Evolutionary conservation across 2,329 filamentous ascomycete species (phyloP), one percentile per base, ranked within the genome.

Genomic region (Phialophora tarda): DNA sequence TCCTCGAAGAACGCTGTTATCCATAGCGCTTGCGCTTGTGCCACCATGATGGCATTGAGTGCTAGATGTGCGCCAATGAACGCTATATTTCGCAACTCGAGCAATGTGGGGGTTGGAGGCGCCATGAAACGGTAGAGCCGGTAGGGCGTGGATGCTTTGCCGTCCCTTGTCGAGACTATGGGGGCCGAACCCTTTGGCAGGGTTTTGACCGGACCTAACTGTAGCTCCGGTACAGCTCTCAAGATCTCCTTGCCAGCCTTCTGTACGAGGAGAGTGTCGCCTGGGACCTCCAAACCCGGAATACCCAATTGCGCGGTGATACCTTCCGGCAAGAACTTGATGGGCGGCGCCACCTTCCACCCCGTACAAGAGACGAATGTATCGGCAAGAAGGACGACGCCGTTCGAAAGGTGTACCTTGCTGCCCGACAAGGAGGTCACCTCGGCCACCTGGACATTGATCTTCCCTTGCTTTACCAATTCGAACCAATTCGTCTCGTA

Each of bases 1-100:
- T 80, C 81, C 56, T 83, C 80, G 32, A 93, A 84, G 73, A 87
- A 92, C 0, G 89, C 88, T 0, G 82, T 80, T 47, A 90, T 81
- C 88, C 88, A 90, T 2, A 90, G 78, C 0, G 85, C 84, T 59
- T 83, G 80, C 2, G 80, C 71, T 54, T 68, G 63, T 8, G 82
- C 77, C 2, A 82, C 72, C 34, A 82, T 71, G 1, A 77, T 71
- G 47, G 81, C 84, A 70, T 79, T 79, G 64, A 83, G 76, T 63
- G 80, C 81, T 69, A 77, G 78, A 14, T 80, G 73, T 38, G 82
- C 75, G 17, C 83, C 83, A 21, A 80, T 69, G 71, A 85, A 85
- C 6, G 82, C 82, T 6, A 85, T 75, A 3, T 80, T 81, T 12
- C 80, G 59, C 10, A 60, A 23, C 23, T 58, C 51, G 12, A 55